Percentiles rank a stretch among this genome's conserved stretches.
phyloP scores from a whole-genome alignment of 352 stramenopile genomes.

The Phytopythium cucurbitacearum region DNA sequence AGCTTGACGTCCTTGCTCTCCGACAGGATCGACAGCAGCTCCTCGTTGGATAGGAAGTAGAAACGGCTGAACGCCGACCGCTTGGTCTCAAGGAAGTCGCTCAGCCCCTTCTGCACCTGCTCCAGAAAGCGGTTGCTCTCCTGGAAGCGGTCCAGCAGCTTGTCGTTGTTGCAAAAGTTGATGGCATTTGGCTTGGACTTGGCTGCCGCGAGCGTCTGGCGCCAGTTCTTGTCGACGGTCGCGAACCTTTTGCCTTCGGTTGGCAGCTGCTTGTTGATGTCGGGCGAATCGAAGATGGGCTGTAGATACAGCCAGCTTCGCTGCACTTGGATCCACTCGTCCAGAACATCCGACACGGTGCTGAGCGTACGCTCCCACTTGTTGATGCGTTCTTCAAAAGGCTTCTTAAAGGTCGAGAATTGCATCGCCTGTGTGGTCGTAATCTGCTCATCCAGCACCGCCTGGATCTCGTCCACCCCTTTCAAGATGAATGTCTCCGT shows the following conservation, averaged over 20 bases:
- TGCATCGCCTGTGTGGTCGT: conserved; percentile 96
- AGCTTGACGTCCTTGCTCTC: conserved; percentile 92
- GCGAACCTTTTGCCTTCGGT: conserved; percentile 93
- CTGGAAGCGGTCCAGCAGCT: conserved; percentile 91
- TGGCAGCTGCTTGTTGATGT: conserved; percentile 96
- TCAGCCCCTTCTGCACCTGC: conserved; percentile 89
- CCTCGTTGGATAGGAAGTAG: conserved; percentile 94
- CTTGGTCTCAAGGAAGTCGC: conserved; percentile 92
- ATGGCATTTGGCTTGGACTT: conserved; percentile 88
- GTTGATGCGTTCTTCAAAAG: conserved; percentile 92
- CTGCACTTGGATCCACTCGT: conserved; percentile 95
- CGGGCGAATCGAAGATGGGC: conserved; percentile 93
- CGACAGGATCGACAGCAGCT: conserved; percentile 91
- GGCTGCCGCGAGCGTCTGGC: conserved; percentile 81
- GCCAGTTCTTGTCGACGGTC: conserved; percentile 95
- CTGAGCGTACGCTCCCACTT: conserved; percentile 91
- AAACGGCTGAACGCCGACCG: conserved; percentile 90
- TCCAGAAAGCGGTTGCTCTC: conserved; percentile 95
- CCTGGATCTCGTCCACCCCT: conserved; percentile 92
- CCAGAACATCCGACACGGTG: conserved; percentile 90
- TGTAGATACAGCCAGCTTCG: conserved; percentile 95
- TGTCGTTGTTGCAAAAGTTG: conserved; percentile 91
- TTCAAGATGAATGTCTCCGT: conserved; percentile 95
- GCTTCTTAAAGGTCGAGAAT: conserved; percentile 94
- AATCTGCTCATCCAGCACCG: conserved; percentile 94